Conservation (phyloP, 257 asterid genomes). For the Solanum neorickii region DNA sequence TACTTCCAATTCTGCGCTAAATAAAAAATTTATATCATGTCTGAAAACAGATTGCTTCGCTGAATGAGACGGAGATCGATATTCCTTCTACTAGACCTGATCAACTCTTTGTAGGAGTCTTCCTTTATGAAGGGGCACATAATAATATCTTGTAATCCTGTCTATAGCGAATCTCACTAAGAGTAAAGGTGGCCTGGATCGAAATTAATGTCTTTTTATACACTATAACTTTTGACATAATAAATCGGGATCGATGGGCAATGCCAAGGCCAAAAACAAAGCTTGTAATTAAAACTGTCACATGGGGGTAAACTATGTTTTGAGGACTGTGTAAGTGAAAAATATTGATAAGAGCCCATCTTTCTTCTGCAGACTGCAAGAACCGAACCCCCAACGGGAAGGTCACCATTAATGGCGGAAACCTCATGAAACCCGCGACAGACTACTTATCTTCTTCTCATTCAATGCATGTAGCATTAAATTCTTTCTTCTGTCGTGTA, state of each 20-base stretch:
- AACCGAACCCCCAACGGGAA: not conserved
- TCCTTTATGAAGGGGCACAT: too few relatives aligned
- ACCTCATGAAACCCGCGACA: not conserved
- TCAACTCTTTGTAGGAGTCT: too few relatives aligned
- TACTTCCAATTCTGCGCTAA: rapidly evolving
- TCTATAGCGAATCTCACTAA: too few relatives aligned
- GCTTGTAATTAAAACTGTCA: not conserved
- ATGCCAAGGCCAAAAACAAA: not conserved
- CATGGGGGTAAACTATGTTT: not conserved
- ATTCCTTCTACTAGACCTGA: too few relatives aligned
- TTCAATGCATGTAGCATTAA: not conserved
- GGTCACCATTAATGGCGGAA: not conserved
- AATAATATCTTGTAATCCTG: too few relatives aligned
- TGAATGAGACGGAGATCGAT: too few relatives aligned
- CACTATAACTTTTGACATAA: too few relatives aligned
- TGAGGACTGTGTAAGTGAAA: not conserved
- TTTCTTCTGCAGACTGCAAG: not conserved
- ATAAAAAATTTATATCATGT: too few relatives aligned
- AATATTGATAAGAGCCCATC: not conserved
- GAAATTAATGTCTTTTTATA: too few relatives aligned
- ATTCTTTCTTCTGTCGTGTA: not conserved
- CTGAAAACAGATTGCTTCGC: too few relatives aligned
- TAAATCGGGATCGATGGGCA: too few relatives aligned
- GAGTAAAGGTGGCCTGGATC: too few relatives aligned
- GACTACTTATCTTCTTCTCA: not conserved